Base-by-base conservation (phyloP, 768 basidiomycete genomes). In the Macrolepiota fuliginosa region DNA sequence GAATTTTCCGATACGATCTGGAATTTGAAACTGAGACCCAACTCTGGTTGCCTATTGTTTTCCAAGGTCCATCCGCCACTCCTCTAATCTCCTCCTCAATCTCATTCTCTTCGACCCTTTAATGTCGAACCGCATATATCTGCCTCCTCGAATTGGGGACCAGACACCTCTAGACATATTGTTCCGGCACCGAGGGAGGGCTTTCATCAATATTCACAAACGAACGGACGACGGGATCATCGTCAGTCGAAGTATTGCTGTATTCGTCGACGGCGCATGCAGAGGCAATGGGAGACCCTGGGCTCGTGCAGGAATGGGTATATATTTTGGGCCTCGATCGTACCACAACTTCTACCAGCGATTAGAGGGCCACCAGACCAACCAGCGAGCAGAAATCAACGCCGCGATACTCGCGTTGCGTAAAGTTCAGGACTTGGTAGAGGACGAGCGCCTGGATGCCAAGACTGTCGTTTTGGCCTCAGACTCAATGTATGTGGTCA, bases 241-340 rank as follows among this genome's bases (percentile, higher is more conserved):
- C 17, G 5, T 24, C 19, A 25, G 47, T 9, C 47, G 45, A 10
- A 32, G 29, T 22, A 45, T 60, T 27, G 59, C 59, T 12, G 17
- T 64, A 15, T 64, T 64, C 52, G 47, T 62, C 2, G 61, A 64
- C 22, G 64, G 64, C 17, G 56, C 61, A 4, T 64, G 64, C 39
- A 36, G 13, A 2, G 61, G 54, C 24, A 64, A 64, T 47, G 64
- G 64, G 9, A 52, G 42, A 4, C 52, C 17, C 25, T 47, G 54
- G 56, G 61, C 64, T 36, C 52, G 64, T 11, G 64, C 47, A 11
- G 64, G 64, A 4, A 54, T 56, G 40, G 61, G 59, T 11, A 53
- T 64, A 3, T 61, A 58, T 17, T 64, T 62, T 37, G 61, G 55
- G 7, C 61, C 64, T 11, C 4, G 4, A 0, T 57, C 56, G 2